Evolutionary conservation across 106 monocot genomes (phyloP), one percentile per base, ranked within the genome.

Genomic region (Allium fistulosum): DNA sequence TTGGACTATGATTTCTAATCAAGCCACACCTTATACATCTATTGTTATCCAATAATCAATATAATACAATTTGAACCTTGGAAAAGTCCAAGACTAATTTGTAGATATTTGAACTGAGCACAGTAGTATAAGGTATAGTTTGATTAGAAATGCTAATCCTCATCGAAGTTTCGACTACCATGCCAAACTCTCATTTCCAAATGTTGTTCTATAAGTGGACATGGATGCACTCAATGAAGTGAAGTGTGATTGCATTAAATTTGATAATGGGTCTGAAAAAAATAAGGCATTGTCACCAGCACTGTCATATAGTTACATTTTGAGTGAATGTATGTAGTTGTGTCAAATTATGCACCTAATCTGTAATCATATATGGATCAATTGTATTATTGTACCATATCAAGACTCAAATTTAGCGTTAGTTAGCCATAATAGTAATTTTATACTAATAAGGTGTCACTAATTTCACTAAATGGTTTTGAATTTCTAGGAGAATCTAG

Each of bases 141-240:
- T 80, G 80, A 68, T 78, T 77, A 9, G 78, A 18, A n/a, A 66
- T 6, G 51, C 63, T 73, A 77, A 63, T 74, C 9, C 17, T 46
- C 13, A 11, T 14, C 18, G 68, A 11, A 16, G 22, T 12, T 51
- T 66, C 58, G 49, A 6, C 70, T 72, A 64, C 28, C 11, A 49
- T 59, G 13, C 57, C 12, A 22, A 62, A 45, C 73, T 10, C 50
- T 76, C 83, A 77, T 75, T 83, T 86, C 60, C 61, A 16, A 69
- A 71, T 81, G 63, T 80, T 93, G 79, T 84, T 83, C 58, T 79
- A 70, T 53, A 86, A 62, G 83, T 93, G 89, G 13, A 83, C 71
- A 75, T 93, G 83, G 72, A 93, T 80, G 62, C 93, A 89, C 53
- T 93, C 83, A 53, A 89, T 53, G 77, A 89, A 89, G 58, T 93